phyloP scores from a whole-genome alignment of 1,284 basidiomycete species.

The Heliocybe sulcata region DNA sequence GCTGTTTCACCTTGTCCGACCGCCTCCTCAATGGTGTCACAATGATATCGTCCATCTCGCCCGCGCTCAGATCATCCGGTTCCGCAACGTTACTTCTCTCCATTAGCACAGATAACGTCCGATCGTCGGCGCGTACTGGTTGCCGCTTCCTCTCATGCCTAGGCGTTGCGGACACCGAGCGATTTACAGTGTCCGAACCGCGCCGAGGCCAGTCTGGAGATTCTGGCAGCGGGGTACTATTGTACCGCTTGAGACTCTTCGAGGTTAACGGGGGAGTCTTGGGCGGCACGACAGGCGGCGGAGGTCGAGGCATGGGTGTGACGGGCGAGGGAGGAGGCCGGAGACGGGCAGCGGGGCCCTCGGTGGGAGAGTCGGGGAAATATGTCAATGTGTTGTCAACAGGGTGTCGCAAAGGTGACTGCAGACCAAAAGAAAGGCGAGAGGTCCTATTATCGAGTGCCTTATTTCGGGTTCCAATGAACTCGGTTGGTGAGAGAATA shows the following conservation, averaged over 20 bases:
- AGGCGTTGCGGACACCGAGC: no score
- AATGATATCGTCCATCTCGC: slow-evolving; percentile 20
- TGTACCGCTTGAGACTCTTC: slow-evolving; percentile 14
- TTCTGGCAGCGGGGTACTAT: slow-evolving; percentile 8
- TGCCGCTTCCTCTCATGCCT: neutral
- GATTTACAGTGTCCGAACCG: no score
- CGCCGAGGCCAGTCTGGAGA: neutral
- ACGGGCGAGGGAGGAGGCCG: slow-evolving; percentile 32
- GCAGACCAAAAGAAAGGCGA: neutral
- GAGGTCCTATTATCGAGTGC: neutral
- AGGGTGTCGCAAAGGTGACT: neutral
- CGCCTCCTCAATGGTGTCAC: slow-evolving; percentile 10
- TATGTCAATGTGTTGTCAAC: slow-evolving; percentile 9
- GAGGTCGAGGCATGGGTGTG: slow-evolving; percentile 30
- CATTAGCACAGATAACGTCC: slow-evolving; percentile 31
- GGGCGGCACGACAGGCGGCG: slow-evolving; percentile 10
- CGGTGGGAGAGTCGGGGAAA: slow-evolving; percentile 11
- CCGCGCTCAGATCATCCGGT: slow-evolving; percentile 23
- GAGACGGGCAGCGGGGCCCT: slow-evolving; percentile 11
- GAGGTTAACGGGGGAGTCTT: neutral
- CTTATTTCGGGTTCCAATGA: neutral
- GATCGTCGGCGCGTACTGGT: slow-evolving; percentile 34
- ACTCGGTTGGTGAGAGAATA: neutral
- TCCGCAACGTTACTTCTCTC: slow-evolving; percentile 29
- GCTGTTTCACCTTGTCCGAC: slow-evolving; percentile 29